Base-by-base conservation (phyloP, 768 basidiomycete genomes). In the Lanmaoa pseudosensibilis region DNA sequence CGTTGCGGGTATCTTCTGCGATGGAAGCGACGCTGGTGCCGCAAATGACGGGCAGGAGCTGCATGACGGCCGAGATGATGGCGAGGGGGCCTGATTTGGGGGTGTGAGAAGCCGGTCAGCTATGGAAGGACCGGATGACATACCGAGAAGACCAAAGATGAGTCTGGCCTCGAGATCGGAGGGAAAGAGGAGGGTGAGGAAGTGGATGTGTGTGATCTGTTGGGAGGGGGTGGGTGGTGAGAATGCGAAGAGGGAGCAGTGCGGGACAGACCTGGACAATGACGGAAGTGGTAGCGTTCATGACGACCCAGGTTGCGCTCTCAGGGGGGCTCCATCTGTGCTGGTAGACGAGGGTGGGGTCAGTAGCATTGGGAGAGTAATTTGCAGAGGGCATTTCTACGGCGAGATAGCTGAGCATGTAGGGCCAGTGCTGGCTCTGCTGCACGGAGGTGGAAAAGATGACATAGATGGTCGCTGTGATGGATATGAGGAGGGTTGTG, bases 151-250 rank as follows among this genome's bases (percentile, higher is more conserved):
- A 40, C 83, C 75, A 66, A 93, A 88, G 46, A 99, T 93, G 38
- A 99, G 82, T 34, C 87, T 77, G 4, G 85, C 88, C 75, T 98
- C 97, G 23, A 96, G 81, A 25, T 82, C 77, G 21, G 96, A 98
- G 8, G 97, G 97, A 70, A 92, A 99, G 11, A 99, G 79, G 12
- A 98, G 80, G 8, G 97, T 96, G 52, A 99, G 79, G 72, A 98
- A 98, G 71, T 98, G 97, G 48, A 99, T 97, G 69, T 98, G 95
- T 0, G 97, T 96, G 48, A 94, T 89, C 93, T 98, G 66, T 1
- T 18, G 50, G 15, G 27, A 30, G 8, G 18, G 5, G 6, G n/a
- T 8, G 23, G 2, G n/a, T n/a, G n/a, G 46, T 52, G 55, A 56
- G 50, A 34, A 30, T 3, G n/a, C 0, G 18, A n/a, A 30, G 36